Conservation (phyloP, 1,284 basidiomycete species). For the Schizophyllum commune region DNA sequence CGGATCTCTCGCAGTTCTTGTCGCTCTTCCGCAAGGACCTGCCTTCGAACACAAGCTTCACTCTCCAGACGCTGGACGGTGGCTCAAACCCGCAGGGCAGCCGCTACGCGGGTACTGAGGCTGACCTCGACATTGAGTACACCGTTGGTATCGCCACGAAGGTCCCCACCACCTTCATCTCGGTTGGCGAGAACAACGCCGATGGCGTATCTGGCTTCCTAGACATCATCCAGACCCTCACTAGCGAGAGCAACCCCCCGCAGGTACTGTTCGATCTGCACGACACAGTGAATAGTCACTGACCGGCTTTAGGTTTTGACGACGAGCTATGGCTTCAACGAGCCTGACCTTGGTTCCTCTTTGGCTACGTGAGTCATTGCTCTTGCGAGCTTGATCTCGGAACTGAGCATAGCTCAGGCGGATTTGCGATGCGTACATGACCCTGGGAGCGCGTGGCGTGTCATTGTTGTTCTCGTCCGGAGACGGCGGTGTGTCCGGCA, state of each 20-base stretch:
- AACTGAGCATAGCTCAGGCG: slow-evolving; percentile 18
- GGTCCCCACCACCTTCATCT: slow-evolving; percentile 41
- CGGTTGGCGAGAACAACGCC: slow-evolving; percentile 2
- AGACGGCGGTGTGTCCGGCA: slow-evolving; percentile 63
- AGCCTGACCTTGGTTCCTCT: slow-evolving; percentile 44
- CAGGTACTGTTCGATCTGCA: slow-evolving; percentile 9
- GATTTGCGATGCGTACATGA: slow-evolving; percentile 57
- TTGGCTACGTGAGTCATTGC: slow-evolving; percentile 34
- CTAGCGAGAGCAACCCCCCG: slow-evolving; percentile 54
- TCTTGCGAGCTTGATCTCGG: neutral
- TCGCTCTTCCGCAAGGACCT: slow-evolving; percentile 13
- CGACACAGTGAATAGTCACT: slow-evolving; percentile 2
- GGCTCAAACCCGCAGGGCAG: slow-evolving; percentile 55
- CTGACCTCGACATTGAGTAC: slow-evolving; percentile 65
- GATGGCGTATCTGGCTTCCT: slow-evolving; percentile 7
- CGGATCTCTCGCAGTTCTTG: slow-evolving; percentile 47
- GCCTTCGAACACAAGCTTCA: neutral
- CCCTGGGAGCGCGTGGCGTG: slow-evolving; percentile 59
- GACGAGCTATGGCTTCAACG: slow-evolving; percentile 62
- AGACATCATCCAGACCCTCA: slow-evolving; percentile 17
- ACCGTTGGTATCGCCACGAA: slow-evolving; percentile 53
- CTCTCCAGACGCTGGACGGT: slow-evolving; percentile 22
- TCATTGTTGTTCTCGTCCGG: slow-evolving; percentile 61
- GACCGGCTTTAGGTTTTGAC: slow-evolving; percentile 41
- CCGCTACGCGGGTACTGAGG: slow-evolving; percentile 54